Base-by-base conservation (phyloP, 371 early-diverging fungal species). In the Saksenaea vasiformis region DNA sequence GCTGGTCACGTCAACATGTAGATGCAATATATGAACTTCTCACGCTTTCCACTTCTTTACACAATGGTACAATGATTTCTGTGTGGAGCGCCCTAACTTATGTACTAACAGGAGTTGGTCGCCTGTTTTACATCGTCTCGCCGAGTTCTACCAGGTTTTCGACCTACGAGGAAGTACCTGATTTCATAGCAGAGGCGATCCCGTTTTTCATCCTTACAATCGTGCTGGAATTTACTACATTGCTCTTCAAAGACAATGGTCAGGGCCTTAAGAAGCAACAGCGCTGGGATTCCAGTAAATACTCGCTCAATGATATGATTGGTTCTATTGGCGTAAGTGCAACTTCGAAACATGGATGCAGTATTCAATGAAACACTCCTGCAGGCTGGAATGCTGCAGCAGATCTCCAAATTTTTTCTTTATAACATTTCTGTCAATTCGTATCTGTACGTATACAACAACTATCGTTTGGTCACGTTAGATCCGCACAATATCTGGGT, bases 101-200 rank as follows among this genome's bases (percentile, higher is more conserved):
- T 26, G n/a, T 54, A 9, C 35, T 61, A 34, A 44, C 31, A 41
- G 69, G 72, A 15, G 61, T 78, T 47, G 81, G 78, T 34, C 78
- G 85, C 19, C 65, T 86, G 65, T 82, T 86, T 57, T 86, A 86
- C 68, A 37, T 86, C 5, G 80, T 84, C 28, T 70, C 74, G 13
- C 84, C 85, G 11, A 68, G 64, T 41, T 56, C 69, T n/a, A 71
- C 79, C 5, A 67, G 66, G 11, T 85, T 79, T 68, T 64, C 43
- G 9, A 65, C 67, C 1, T 41, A 68, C 27, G 64, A 70, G 22
- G 72, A 82, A 13, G 83, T 86, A 1, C 85, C 85, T 13, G 74
- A 84, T 58, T 86, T 82, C 54, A 79, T 85, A 10, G 59, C 76
- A 13, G 77, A 82, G 53, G 72, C 86, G 1, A 74, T 80, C 36